phyloP scores from a whole-genome alignment of 2,329 filamentous ascomycete species.

The Diaporthe helianthi region DNA sequence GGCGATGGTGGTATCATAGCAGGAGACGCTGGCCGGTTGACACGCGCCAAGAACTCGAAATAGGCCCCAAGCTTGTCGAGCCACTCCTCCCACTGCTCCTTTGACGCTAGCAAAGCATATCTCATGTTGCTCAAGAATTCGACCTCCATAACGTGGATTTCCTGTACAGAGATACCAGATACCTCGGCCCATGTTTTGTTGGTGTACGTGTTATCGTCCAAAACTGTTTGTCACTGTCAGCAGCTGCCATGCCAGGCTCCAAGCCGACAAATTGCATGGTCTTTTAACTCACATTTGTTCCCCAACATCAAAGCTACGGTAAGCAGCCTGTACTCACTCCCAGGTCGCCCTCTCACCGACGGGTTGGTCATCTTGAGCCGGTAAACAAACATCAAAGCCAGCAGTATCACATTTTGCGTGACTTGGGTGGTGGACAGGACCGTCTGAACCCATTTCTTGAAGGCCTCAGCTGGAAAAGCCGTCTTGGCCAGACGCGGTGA shows the following conservation, averaged over 20 bases:
- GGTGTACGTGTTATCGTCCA: conserved; percentile 98
- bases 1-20: conserved; percentile 54
- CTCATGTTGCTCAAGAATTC: conserved; percentile 99
- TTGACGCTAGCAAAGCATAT: conserved; percentile 88
- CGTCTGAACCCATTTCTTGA: conserved; percentile 91
- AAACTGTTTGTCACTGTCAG: conserved; percentile 57
- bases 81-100: conserved; percentile 88
- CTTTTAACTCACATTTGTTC: conserved; percentile 79
- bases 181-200: conserved; percentile 99
- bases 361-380: conserved; percentile 90
- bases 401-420: conserved; percentile 89
- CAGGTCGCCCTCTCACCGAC: conserved; percentile 85
- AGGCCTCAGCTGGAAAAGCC: conserved; percentile 78
- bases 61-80: conserved; percentile 83
- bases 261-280: no score
- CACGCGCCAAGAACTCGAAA: conserved; percentile 80
- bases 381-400: conserved; percentile 93
- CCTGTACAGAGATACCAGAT: conserved; percentile 88
- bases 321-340: conserved; percentile 90
- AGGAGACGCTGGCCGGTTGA: conserved; percentile 50
- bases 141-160: conserved; percentile 99
- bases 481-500: conserved; percentile 69
- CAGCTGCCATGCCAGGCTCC: not conserved
- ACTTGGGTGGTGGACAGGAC: conserved; percentile 95
- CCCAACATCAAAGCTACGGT: conserved; percentile 97